phyloP scores from a whole-genome alignment of 208 protist species.

The Blastocrithidia nonstop region DNA sequence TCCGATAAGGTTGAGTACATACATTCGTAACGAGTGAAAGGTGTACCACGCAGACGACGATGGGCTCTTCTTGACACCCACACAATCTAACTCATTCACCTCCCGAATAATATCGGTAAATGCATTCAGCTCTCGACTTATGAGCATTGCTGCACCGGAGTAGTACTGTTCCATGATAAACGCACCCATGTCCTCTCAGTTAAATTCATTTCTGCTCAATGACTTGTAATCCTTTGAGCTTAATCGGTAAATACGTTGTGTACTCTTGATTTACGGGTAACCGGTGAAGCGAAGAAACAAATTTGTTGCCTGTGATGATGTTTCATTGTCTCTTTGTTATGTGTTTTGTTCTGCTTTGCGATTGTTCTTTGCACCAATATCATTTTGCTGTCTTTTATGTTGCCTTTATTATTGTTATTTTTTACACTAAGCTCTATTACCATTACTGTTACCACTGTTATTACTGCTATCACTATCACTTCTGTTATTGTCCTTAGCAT shows the following conservation, averaged over 20 bases:
- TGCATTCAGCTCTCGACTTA: constrained; percentile 58
- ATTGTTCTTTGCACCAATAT: too few species aligned
- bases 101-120: constrained; percentile 35
- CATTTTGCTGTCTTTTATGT: neutral
- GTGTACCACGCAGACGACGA: constrained; percentile 46
- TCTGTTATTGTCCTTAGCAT: too few species aligned
- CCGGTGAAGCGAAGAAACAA: constrained; percentile 46
- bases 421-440: neutral
- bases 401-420: too few species aligned
- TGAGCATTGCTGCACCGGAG: constrained; percentile 42
- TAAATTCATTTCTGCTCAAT: constrained; percentile 47
- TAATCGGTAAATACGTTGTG: constrained; percentile 49
- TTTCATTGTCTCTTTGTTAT: neutral
- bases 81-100: constrained; percentile 42
- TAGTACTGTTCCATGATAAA: constrained; percentile 79
- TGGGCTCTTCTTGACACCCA: constrained; percentile 24
- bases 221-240: constrained; percentile 13
- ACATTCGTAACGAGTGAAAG: constrained; percentile 48
- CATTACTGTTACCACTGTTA: constrained; percentile 1
- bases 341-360: neutral
- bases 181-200: constrained; percentile 52
- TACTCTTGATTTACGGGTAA: constrained; percentile 38
- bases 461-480: neutral
- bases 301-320: constrained; percentile 1
- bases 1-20: constrained; percentile 75